Percentiles rank a stretch among this genome's conserved stretches.
Conservation (phyloP, 768 basidiomycete species). For the Boletus subparvulus region DNA sequence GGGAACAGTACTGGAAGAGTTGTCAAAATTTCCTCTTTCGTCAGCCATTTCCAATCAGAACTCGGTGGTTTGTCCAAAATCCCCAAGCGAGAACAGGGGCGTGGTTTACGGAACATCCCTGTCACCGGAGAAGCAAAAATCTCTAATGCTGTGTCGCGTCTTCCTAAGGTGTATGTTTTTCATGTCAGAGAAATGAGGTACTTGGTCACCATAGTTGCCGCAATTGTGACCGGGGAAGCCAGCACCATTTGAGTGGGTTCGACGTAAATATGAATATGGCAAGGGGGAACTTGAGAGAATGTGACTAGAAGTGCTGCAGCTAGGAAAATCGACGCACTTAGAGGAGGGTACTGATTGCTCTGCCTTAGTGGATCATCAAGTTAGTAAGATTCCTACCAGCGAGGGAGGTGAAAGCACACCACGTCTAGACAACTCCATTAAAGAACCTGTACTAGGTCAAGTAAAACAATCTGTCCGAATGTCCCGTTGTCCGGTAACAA, state of each 20-base stretch:
- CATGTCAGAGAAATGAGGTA: slow-evolving; percentile 8
- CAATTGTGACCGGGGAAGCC: background rate
- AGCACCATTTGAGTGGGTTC: background rate
- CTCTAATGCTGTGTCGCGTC: slow-evolving; percentile 21
- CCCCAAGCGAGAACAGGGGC: slow-evolving; percentile 6
- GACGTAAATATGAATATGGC: background rate
- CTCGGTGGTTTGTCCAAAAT: background rate
- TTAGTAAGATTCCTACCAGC: slow-evolving; percentile 1
- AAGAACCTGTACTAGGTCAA: background rate
- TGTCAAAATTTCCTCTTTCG: background rate
- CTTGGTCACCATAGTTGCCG: slow-evolving; percentile 1
- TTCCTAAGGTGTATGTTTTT: slow-evolving; percentile 11
- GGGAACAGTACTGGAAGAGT: background rate
- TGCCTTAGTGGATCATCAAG: background rate
- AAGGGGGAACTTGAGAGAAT: background rate
- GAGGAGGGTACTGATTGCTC: background rate
- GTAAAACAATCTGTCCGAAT: slow-evolving; percentile 1
- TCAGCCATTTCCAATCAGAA: slow-evolving; percentile 3
- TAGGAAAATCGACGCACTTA: background rate
- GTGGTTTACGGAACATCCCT: slow-evolving; percentile 19
- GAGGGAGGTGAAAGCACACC: slow-evolving; percentile 11
- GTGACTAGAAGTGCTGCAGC: background rate
- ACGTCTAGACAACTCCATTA: background rate
- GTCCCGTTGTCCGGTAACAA: background rate
- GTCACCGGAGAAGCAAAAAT: slow-evolving; percentile 21